Base-by-base conservation (phyloP, 441 rosid genomes). In the Breynia disticha region DNA sequence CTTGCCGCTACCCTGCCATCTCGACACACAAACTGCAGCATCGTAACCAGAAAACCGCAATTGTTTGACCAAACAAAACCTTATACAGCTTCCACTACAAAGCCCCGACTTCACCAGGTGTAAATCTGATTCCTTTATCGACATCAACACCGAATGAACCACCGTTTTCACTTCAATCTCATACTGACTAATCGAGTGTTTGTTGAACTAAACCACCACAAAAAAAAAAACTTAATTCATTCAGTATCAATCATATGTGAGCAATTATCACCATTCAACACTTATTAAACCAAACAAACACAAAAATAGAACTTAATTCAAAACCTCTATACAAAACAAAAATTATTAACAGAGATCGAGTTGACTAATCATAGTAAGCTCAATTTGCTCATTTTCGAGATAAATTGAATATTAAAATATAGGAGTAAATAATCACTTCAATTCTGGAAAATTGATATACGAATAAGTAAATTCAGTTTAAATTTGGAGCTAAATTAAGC, bases 1-100 rank as follows among this genome's bases (percentile, higher is more conserved):
- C 79, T 82, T 90, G 73, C 83, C 79, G 22, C 69, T 60, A 50
- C 90, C 82, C 73, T 76, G 88, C 95, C 98, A 90, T 73, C 72
- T 79, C 8, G 93, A 77, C 16, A 80, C 60, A 53, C 98, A 90
- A 21, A 90, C 95, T 32, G 83, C 95, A 38, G 98, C 96, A 70
- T 90, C 81, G 46, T 85, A 82, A 35, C 93, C 95, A 1, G 93
- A 81, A 43, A 76, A 80, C 65, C 88, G 74, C 69, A 87, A 67
- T 39, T 77, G 82, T 74, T 90, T 85, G 5, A 82, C 96, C 60
- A 87, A 72, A 39, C 67, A 74, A 71, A 73, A 85, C 57, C 93
- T 85, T 51, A 83, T 67, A 78, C 98, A 87, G 70, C 95, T 84
- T 32, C 79, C 85, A 59, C 78, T 83, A 65, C 95, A 90, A 2